These are phyloP conservation scores for Sphaerulina populicola DNA, from an alignment of 2,329 filamentous ascomycete genomes.

Conservation along the genomic window DNA sequence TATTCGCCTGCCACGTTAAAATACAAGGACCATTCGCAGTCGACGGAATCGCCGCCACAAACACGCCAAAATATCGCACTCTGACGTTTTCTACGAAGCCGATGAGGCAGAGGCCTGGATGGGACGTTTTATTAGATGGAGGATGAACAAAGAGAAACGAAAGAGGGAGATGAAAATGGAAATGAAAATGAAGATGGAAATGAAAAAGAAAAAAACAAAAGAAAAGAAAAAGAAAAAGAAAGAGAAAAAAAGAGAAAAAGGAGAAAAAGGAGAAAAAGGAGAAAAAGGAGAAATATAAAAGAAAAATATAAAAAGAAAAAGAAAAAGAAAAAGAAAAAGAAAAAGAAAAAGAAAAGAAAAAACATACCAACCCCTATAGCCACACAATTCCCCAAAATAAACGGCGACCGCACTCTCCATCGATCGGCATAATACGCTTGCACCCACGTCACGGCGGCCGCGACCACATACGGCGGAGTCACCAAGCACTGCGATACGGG, in stretches of 20 bases:
- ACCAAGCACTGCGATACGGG: slow-evolving; percentile 39
- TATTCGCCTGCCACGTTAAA: slow-evolving; percentile 35
- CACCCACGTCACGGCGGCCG: slow-evolving; percentile 19
- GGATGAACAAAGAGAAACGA: too few relatives aligned
- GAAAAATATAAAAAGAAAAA: too few relatives aligned
- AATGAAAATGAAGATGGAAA: too few relatives aligned
- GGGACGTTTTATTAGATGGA: too few relatives aligned
- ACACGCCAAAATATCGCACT: slow-evolving; percentile 27
- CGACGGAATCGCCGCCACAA: slow-evolving; percentile 23
- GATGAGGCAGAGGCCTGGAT: slow-evolving; percentile 16
- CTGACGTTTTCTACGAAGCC: slow-evolving; percentile 24
- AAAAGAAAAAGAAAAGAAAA: neutral
- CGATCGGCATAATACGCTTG: slow-evolving; percentile 24
- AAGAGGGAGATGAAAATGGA: too few relatives aligned
- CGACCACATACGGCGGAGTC: slow-evolving; percentile 38
- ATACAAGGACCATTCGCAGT: slow-evolving; percentile 20
- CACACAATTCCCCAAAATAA: slow-evolving; percentile 19
- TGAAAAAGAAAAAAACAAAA: too few relatives aligned
- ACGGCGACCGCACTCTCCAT: slow-evolving; percentile 23
- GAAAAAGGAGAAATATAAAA: too few relatives aligned
- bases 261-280: too few relatives aligned
- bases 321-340: too few relatives aligned
- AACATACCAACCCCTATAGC: slow-evolving; percentile 47
- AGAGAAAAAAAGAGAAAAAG: too few relatives aligned
- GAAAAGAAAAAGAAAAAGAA: too few relatives aligned